Evolutionary conservation across 2,329 filamentous ascomycete genomes (phyloP).

Genomic region (Nemania sp.): DNA sequence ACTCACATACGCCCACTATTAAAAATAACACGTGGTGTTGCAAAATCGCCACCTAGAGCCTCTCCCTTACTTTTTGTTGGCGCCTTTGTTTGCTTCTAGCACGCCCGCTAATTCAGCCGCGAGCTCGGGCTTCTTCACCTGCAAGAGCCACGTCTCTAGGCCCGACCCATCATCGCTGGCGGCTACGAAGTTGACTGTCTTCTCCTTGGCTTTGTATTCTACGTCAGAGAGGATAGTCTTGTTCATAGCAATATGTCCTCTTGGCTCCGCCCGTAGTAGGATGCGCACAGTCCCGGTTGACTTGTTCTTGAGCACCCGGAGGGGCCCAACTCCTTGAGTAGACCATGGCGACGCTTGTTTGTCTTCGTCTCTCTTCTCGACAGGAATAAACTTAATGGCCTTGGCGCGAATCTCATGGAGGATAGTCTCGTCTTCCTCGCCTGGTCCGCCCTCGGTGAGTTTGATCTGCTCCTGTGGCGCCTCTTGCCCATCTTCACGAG

Average conservation of each 20-base stretch:
- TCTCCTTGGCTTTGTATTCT: slow-evolving; percentile 71
- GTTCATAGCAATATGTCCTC: slow-evolving; percentile 80
- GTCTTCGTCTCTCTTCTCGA: slow-evolving; percentile 59
- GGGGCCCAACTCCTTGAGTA: slow-evolving; percentile 76
- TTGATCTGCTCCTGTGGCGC: slow-evolving; percentile 77
- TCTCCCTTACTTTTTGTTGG: slow-evolving; percentile 62
- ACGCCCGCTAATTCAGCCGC: slow-evolving; percentile 64
- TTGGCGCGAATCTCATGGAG: slow-evolving; percentile 79
- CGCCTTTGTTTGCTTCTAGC: slow-evolving; percentile 66
- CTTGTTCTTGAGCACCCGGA: slow-evolving; percentile 81
- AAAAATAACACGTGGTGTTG: not conserved
- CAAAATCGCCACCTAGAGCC: not conserved
- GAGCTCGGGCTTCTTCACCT: slow-evolving; percentile 69
- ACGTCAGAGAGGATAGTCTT: slow-evolving; percentile 71
- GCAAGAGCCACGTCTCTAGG: slow-evolving; percentile 77
- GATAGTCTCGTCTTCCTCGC: slow-evolving; percentile 78
- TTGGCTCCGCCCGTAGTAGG: slow-evolving; percentile 79
- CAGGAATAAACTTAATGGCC: slow-evolving; percentile 70
- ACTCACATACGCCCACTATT: not conserved
- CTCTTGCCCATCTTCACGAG: slow-evolving; percentile 59
- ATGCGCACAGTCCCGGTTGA: slow-evolving; percentile 74
- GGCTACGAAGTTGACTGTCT: slow-evolving; percentile 70
- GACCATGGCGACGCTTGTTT: slow-evolving; percentile 72
- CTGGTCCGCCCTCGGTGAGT: slow-evolving; percentile 73
- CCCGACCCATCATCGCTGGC: slow-evolving; percentile 69